Conservation (phyloP, 331 rosid species). For the Saraca asoca region DNA sequence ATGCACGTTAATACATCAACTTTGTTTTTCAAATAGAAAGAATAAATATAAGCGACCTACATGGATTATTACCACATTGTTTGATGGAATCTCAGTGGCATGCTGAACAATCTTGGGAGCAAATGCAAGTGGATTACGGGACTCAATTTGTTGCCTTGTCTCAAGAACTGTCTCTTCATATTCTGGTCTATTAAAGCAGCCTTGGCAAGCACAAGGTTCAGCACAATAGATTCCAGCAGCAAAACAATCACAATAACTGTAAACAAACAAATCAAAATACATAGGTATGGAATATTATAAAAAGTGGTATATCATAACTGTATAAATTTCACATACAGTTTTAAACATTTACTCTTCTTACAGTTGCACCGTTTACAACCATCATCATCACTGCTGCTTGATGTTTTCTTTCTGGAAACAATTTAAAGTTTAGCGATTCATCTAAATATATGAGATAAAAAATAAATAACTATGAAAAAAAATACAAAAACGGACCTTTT, state of each 20-base stretch:
- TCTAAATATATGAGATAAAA: slow-evolving; percentile 9
- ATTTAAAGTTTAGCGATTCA: slow-evolving; percentile 27
- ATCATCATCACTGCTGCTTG: slow-evolving; percentile 31
- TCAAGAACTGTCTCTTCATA: slow-evolving; percentile 46
- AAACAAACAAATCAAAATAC: slow-evolving; percentile 29
- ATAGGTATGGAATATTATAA: neutral
- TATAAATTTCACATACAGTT: slow-evolving; percentile 60
- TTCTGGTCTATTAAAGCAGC: slow-evolving; percentile 60
- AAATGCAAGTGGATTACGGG: slow-evolving; percentile 72
- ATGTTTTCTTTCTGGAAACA: slow-evolving; percentile 54
- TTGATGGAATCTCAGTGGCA: slow-evolving; percentile 35
- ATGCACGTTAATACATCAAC: slow-evolving; percentile 29
- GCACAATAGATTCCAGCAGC: slow-evolving; percentile 59
- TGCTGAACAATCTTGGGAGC: slow-evolving; percentile 56
- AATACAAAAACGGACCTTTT: slow-evolving; percentile 51
- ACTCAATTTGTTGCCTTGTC: slow-evolving; percentile 45
- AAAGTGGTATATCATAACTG: slow-evolving; percentile 23
- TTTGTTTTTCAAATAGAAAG: slow-evolving; percentile 15
- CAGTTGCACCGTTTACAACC: slow-evolving; percentile 68
- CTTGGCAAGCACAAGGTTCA: slow-evolving; percentile 61
- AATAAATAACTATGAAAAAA: slow-evolving; percentile 6
- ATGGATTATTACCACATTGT: slow-evolving; percentile 43
- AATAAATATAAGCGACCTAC: neutral
- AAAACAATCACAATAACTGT: slow-evolving; percentile 82
- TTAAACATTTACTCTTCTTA: slow-evolving; percentile 67